Evolutionary conservation across 371 early-diverging fungal genomes (phyloP).

Genomic region (Lichtheimia ramosa): DNA sequence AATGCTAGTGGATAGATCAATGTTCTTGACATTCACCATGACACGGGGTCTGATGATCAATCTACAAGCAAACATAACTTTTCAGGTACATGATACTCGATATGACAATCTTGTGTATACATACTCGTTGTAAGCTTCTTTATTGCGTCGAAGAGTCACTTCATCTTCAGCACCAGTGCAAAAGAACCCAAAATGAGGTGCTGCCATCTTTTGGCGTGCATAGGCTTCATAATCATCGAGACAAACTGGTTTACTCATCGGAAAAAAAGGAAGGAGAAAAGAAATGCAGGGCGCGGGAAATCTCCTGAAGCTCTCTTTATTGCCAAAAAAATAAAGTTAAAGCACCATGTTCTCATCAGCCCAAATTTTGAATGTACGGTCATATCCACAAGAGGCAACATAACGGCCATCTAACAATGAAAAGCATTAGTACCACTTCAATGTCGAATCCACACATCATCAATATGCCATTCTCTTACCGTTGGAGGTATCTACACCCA

Average conservation of each 20-base stretch:
- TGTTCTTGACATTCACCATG: constrained; percentile 67
- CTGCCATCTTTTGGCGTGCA: constrained; percentile 10
- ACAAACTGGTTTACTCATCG: constrained; percentile 8
- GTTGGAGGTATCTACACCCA: constrained; percentile 80
- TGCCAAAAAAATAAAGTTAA: constrained; percentile 12
- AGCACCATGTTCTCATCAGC: constrained; percentile 56
- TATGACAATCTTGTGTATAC: constrained; percentile 1
- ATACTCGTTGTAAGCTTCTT: constrained; percentile 71
- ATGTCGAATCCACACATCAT: not conserved
- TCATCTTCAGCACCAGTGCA: constrained; percentile 82
- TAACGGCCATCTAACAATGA: constrained; percentile 66
- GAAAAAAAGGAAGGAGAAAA: not conserved
- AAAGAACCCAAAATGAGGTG: constrained; percentile 40
- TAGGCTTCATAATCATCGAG: constrained; percentile 17
- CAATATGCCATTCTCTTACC: constrained; percentile 41
- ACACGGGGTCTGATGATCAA: constrained; percentile 76
- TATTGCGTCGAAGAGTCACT: constrained; percentile 80
- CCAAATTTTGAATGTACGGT: constrained; percentile 95
- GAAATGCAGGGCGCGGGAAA: constrained; percentile 1
- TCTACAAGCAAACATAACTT: constrained; percentile 16
- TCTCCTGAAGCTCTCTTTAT: not conserved
- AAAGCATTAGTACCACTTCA: constrained; percentile 2
- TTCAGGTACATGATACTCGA: not conserved
- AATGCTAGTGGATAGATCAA: constrained; percentile 61
- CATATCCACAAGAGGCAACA: constrained; percentile 86